Percentiles rank a stretch among this genome's conserved stretches.
These are phyloP conservation scores for Amylocarpus encephaloides DNA, from an alignment of 2,329 filamentous ascomycete species.

Conservation along the genomic window DNA sequence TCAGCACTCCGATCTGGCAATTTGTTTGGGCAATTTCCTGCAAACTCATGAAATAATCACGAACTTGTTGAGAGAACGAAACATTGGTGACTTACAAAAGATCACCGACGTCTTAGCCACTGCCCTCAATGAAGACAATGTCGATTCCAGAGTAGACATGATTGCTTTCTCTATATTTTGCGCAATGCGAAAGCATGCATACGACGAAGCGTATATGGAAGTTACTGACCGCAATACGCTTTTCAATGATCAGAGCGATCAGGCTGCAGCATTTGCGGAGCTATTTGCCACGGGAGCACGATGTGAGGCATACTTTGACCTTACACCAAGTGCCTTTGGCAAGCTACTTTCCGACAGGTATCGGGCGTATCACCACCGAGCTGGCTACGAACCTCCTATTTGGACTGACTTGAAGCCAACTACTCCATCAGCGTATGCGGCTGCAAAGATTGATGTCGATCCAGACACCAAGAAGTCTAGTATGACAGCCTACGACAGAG, in stretches of 20 bases:
- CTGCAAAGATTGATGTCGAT: conserved; percentile 46
- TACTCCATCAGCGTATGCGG: conserved; percentile 44
- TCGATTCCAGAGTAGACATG: conserved; percentile 46
- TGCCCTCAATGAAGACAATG: conserved; percentile 11
- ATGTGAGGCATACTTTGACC: conserved; percentile 56
- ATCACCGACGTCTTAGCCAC: conserved; percentile 12
- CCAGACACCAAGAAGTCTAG: conserved; percentile 38
- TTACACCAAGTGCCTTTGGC: conserved; percentile 43
- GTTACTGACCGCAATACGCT: conserved; percentile 56
- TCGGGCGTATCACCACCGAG: conserved; percentile 39
- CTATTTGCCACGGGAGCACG: conserved; percentile 57
- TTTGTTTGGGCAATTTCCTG: conserved; percentile 34
- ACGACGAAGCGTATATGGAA: conserved; percentile 59
- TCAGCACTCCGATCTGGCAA: conserved; percentile 29
- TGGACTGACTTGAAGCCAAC: conserved; percentile 44
- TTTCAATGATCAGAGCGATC: conserved; percentile 54
- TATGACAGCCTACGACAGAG: conserved; percentile 32
- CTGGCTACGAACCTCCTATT: conserved; percentile 41
- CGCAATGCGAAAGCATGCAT: conserved; percentile 47
- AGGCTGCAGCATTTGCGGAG: conserved; percentile 58
- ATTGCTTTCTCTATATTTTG: conserved; percentile 52
- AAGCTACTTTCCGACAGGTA: conserved; percentile 32
- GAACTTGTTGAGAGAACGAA: conserved; percentile 14
- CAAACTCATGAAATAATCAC: conserved; percentile 27
- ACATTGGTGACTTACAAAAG: conserved; percentile 12